Evolutionary conservation across 148 eudicot species (phyloP).

Genomic region (Nyssa sinensis): DNA sequence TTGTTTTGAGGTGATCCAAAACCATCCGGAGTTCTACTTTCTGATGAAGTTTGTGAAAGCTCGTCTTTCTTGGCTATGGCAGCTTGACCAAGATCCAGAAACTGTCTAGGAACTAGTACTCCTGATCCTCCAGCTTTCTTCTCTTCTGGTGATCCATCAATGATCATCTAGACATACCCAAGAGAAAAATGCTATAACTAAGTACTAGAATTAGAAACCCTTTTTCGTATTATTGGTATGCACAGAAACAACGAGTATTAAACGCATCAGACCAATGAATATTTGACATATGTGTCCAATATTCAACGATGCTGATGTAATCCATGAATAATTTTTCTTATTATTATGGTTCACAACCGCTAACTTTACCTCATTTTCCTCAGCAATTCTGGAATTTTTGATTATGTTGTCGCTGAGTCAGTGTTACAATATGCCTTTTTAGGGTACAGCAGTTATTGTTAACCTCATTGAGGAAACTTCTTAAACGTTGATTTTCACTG

Average conservation of each 20-base stretch:
- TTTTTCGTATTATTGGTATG: no score
- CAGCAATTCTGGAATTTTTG: constrained; percentile 7
- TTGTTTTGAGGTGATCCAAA: no score
- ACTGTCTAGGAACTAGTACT: constrained; percentile 12
- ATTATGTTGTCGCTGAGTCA: constrained; percentile 22
- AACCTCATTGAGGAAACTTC: constrained; percentile 29
- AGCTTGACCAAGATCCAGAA: constrained; percentile 12
- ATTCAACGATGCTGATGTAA: no score
- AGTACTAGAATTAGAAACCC: no score
- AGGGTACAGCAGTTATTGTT: constrained; percentile 26
- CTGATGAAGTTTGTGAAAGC: background rate
- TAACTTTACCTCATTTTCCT: background rate
- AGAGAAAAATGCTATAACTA: no score
- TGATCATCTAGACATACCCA: no score
- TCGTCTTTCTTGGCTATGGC: constrained; percentile 11
- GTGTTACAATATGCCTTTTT: constrained; percentile 32
- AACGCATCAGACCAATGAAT: no score
- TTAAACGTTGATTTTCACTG: constrained; percentile 40
- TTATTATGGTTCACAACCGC: no score
- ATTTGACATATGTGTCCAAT: no score
- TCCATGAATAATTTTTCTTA: no score
- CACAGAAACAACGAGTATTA: no score
- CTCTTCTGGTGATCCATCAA: background rate
- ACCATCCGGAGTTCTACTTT: no score
- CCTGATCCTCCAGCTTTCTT: background rate